A percentile compares a stretch with the other conserved stretches of the same genome.
Evolutionary conservation across 176 grass and related monocot species (phyloP).

Genomic region (Neostapfia colusana): DNA sequence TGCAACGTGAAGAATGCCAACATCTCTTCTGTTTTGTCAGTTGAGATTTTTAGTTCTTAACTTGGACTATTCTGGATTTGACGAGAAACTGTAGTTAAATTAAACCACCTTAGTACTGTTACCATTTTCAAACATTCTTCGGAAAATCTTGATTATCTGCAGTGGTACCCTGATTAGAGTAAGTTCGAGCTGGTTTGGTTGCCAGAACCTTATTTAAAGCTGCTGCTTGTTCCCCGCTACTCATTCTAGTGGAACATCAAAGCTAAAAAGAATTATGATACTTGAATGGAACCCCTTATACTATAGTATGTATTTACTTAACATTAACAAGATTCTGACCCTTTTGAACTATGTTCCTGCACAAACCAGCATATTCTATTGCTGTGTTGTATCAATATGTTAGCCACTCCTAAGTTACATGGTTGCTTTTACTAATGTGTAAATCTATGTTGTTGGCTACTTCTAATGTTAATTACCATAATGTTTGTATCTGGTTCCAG

Average conservation of each 20-base stretch:
- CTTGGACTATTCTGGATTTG: neutral
- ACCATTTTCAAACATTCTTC: neutral
- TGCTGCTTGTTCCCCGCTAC: neutral
- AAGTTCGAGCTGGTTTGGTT: neutral
- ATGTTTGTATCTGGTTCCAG: slow-evolving; percentile 4
- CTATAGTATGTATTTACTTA: slow-evolving; percentile 14
- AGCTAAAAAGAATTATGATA: neutral
- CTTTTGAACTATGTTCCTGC: slow-evolving; percentile 8
- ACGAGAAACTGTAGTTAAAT: neutral
- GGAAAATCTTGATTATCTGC: neutral
- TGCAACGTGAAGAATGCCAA: neutral
- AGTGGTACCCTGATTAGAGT: neutral
- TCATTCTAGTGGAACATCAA: neutral
- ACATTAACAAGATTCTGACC: slow-evolving; percentile 10
- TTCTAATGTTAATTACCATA: neutral
- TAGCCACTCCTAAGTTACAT: neutral
- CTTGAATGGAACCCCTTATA: neutral
- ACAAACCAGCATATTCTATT: neutral
- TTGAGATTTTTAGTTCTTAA: neutral
- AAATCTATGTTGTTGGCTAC: neutral
- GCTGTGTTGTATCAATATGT: neutral
- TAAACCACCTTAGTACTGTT: neutral
- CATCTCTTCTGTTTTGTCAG: neutral
- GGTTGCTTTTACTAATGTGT: neutral
- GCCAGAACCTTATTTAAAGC: neutral